Evolutionary conservation across 768 basidiomycete genomes (phyloP).

Genomic region (Calocybe indica): DNA sequence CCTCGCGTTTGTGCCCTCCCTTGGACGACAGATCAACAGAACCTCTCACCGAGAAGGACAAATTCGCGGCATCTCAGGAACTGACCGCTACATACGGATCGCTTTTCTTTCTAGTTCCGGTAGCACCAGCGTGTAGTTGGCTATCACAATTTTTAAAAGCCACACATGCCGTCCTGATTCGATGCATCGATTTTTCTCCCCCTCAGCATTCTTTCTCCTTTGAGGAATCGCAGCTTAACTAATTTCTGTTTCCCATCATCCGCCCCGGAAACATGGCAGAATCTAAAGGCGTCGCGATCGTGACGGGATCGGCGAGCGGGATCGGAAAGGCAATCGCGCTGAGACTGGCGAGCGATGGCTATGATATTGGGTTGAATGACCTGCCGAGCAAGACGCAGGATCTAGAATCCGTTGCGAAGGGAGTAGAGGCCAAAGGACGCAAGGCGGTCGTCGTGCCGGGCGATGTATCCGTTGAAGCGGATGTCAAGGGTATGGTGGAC

Average conservation of each 20-base stretch:
- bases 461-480: conserved; percentile 15
- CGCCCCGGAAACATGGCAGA: not conserved
- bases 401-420: conserved; percentile 6
- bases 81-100: no score
- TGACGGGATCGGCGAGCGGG: conserved; percentile 12
- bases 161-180: no score
- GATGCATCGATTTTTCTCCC: no score
- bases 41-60: no score
- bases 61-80: no score
- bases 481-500: conserved; percentile 17
- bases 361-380: conserved; percentile 17
- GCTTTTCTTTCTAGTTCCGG: no score
- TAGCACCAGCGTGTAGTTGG: no score
- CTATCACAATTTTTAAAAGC: no score
- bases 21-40: no score
- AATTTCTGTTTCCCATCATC: not conserved
- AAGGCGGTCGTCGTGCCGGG: conserved; percentile 8
- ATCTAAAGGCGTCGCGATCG: conserved; percentile 7
- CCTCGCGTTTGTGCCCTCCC: no score
- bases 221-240: not conserved
- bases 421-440: conserved; percentile 13
- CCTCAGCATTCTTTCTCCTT: not conserved
- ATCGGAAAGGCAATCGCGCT: conserved; percentile 9
- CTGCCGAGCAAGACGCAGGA: conserved; percentile 22
- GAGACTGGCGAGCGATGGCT: conserved; percentile 8